Evolutionary conservation across 257 asterid species (phyloP).

Genomic region (Echium plantagineum): DNA sequence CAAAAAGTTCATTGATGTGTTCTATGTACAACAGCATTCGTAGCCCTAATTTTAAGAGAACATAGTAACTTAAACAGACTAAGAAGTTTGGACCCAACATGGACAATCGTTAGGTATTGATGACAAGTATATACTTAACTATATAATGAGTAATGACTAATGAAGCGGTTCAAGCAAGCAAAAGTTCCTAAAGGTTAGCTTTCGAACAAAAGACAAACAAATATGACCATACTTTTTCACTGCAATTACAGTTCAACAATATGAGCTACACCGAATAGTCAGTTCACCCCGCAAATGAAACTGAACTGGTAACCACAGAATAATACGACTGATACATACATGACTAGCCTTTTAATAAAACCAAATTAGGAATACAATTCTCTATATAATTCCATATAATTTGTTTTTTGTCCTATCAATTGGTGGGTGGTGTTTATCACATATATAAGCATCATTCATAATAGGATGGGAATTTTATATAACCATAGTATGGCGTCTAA

Average conservation of each 20-base stretch:
- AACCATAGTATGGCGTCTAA: background rate
- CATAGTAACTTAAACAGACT: background rate
- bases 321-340: no score
- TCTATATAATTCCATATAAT: background rate
- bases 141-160: no score
- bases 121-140: background rate
- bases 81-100: background rate
- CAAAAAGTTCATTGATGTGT: background rate
- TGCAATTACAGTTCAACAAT: no score
- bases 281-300: background rate
- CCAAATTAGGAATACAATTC: no score
- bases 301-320: background rate
- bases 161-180: background rate
- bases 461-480: background rate
- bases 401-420: background rate
- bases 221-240: no score
- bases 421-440: background rate
- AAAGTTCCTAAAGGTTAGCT: background rate
- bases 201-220: background rate
- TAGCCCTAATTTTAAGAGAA: background rate
- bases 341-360: no score
- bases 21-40: background rate
- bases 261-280: background rate
- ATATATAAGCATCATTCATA: background rate
- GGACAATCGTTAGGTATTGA: background rate